Base-by-base conservation (phyloP, 495 filamentous ascomycete genomes). In the Aspergillus cavernicola region DNA sequence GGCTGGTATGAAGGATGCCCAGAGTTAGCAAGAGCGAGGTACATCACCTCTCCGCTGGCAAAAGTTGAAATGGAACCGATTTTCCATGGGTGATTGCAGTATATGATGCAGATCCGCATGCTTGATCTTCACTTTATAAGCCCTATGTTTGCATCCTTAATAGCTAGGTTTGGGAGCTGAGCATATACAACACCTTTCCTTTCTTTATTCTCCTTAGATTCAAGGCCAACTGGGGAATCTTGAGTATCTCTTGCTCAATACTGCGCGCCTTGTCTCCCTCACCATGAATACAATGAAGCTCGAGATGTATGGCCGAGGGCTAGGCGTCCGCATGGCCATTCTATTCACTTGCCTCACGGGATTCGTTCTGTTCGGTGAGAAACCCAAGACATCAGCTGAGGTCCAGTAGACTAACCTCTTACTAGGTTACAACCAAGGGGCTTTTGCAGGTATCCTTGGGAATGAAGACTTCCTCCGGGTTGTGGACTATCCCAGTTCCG, bases 381-480 rank as follows among this genome's bases (percentile, higher is more conserved):
- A n/a, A 35, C 28, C 33, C 15, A 28, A 16, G 32, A 13, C 22
- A 23, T 18, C 42, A 37, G 23, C 28, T 44, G 39, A 50, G 32
- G 33, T 47, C 8, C 31, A 29, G 42, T 35, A 43, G 33, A 50
- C 53, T 60, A 28, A 60, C 50, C 12, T 42, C 28, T 12, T 28
- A 23, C n/a, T 55, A 72, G 70, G 78, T 18, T 83, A 81, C 51
- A 79, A 83, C 42, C 80, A 83, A 61, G 79, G 76, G 48, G 72
- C 79, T 7, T 76, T 79, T 59, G 71, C 69, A 29, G 77, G 77
- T 22, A 74, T 80, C 40, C 65, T 76, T 19, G 67, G 65, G 35
- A 75, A 76, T 53, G 53, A 70, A 6, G 70, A 78, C 33, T 84
- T 77, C 59, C 70, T 80, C 24, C 51, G 69, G 12, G 16, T 61